phyloP scores from a whole-genome alignment of 345 rosid species.

The Viola odorata region DNA sequence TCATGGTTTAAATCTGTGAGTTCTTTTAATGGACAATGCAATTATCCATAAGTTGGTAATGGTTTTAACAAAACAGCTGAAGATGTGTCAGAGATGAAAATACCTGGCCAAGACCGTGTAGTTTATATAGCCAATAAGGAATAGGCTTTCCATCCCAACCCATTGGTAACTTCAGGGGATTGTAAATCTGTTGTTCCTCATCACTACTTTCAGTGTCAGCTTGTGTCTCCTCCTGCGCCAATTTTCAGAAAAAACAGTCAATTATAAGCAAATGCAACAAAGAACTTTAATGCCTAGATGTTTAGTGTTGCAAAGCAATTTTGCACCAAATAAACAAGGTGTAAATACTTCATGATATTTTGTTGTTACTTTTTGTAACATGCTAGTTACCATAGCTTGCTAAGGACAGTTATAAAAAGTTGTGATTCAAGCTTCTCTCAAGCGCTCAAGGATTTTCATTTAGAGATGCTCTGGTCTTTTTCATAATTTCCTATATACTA shows the following conservation, averaged over 20 bases:
- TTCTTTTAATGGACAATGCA: no score
- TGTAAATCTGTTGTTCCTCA: constrained; percentile 90
- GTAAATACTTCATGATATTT: no score
- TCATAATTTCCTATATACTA: no score
- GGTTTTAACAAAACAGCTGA: no score
- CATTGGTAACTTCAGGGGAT: constrained; percentile 93
- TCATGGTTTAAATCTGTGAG: no score
- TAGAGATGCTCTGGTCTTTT: no score
- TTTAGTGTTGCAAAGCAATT: no score
- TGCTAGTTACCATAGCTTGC: not conserved
- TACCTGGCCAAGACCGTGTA: constrained; percentile 99
- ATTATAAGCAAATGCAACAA: not conserved
- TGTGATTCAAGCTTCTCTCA: no score
- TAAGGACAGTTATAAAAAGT: not conserved
- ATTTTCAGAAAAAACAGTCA: constrained; percentile 8
- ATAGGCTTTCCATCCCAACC: constrained; percentile 99
- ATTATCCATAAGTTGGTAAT: no score
- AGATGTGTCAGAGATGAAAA: not conserved
- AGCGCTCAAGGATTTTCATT: no score
- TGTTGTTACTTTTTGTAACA: not conserved
- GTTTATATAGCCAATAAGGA: constrained; percentile 98
- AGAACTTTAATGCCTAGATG: no score
- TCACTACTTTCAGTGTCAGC: constrained; percentile 95
- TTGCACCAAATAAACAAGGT: no score
- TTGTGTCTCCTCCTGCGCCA: constrained; percentile 74